Evolutionary conservation across 768 basidiomycete genomes (phyloP).

Genomic region (Boletus pseudopeckii): DNA sequence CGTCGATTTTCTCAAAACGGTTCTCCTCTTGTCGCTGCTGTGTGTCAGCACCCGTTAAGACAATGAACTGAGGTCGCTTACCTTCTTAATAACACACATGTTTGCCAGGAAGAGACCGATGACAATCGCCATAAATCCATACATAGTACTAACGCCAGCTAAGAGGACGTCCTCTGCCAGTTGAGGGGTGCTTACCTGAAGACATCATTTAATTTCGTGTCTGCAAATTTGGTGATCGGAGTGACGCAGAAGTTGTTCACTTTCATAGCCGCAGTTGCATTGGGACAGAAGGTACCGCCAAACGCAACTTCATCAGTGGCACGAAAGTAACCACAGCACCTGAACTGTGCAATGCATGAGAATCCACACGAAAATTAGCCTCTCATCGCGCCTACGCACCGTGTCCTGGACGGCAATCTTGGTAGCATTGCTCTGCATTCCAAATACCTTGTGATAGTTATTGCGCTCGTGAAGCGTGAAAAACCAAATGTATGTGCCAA

Average conservation of each 20-base stretch:
- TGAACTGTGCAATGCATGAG: constrained; percentile 45
- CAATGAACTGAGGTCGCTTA: constrained; percentile 17
- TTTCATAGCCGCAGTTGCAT: constrained; percentile 35
- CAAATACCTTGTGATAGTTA: constrained; percentile 63
- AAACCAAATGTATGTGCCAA: constrained; percentile 80
- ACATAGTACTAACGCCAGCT: constrained; percentile 47
- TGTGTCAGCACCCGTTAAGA: constrained; percentile 3
- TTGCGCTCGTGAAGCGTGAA: constrained; percentile 69
- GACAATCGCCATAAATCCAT: constrained; percentile 82
- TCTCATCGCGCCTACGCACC: constrained; percentile 39
- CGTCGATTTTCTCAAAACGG: constrained; percentile 86
- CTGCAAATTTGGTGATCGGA: constrained; percentile 64
- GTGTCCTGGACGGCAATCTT: constrained; percentile 67
- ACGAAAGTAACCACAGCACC: constrained; percentile 85
- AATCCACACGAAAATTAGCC: not conserved
- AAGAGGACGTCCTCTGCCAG: not conserved
- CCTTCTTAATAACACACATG: constrained; percentile 83
- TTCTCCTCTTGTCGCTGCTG: constrained; percentile 71
- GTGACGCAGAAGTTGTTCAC: constrained; percentile 63
- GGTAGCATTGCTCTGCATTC: constrained; percentile 39
- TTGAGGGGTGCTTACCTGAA: constrained; percentile 62
- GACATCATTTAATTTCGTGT: constrained; percentile 70
- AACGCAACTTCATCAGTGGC: constrained; percentile 55
- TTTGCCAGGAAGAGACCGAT: constrained; percentile 74
- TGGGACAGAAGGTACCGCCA: constrained; percentile 60